These are phyloP conservation scores for Ceratocystiopsis brevicomis DNA, from an alignment of 2,329 filamentous ascomycete species.

Conservation along the genomic window DNA sequence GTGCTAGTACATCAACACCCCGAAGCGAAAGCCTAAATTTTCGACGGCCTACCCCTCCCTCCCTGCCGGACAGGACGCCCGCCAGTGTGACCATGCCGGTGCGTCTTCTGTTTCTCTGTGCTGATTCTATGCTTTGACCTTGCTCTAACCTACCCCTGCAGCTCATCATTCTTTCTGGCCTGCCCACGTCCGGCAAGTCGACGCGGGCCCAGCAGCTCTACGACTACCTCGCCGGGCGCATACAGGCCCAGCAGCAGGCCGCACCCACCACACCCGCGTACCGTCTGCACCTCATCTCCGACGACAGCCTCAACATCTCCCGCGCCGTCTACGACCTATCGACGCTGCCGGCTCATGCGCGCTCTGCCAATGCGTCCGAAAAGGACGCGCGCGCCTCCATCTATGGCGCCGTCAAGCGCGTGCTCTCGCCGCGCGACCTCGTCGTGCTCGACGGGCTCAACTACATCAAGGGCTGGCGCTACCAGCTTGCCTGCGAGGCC, in stretches of 20 bases:
- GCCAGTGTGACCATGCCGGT: conserved; percentile 2
- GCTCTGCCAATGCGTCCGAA: conserved; percentile 55
- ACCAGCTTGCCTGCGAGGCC: conserved; percentile 70
- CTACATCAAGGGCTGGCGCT: conserved; percentile 81
- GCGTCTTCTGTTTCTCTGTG: neutral
- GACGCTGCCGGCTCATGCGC: conserved; percentile 35
- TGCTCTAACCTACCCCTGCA: conserved; percentile 13
- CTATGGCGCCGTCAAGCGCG: conserved; percentile 61
- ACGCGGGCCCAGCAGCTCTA: conserved; percentile 47
- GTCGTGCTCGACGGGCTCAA: conserved; percentile 66
- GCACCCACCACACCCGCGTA: conserved; percentile 21
- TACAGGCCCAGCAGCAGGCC: conserved; percentile 19
- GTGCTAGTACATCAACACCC: too few relatives aligned
- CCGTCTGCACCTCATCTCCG: conserved; percentile 55
- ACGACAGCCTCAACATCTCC: conserved; percentile 49
- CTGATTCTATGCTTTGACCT: too few relatives aligned
- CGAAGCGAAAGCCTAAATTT: too few relatives aligned
- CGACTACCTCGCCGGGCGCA: conserved; percentile 40
- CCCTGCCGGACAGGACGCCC: too few relatives aligned
- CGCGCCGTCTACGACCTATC: conserved; percentile 52
- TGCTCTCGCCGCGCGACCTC: conserved; percentile 52
- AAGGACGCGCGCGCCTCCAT: conserved; percentile 65
- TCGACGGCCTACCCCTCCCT: too few relatives aligned
- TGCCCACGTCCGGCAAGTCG: conserved; percentile 51
- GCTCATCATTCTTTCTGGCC: conserved; percentile 49